Evolutionary conservation across 805 yeast genomes (phyloP).

Genomic region (Martiniozyma abietophila): DNA sequence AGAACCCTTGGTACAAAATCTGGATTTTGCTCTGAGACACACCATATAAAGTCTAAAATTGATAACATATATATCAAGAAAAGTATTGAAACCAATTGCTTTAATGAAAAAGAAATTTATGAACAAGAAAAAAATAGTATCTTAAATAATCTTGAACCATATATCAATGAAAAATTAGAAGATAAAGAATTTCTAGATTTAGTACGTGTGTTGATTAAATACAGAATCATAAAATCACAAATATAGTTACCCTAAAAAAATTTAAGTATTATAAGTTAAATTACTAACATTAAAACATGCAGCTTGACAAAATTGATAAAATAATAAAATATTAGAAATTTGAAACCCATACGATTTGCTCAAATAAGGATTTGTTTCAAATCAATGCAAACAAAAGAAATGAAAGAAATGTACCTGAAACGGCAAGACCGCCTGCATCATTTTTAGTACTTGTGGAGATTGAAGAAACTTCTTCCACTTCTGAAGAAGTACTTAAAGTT

Average conservation of each 20-base stretch:
- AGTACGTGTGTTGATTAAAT: background rate
- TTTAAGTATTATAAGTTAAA: background rate
- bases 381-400: background rate
- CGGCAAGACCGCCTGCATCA: background rate
- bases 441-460: background rate
- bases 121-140: background rate
- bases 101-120: background rate
- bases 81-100: background rate
- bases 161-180: conserved; percentile 1
- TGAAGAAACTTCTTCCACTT: too few relatives aligned
- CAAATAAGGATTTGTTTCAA: too few relatives aligned
- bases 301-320: conserved; percentile 4
- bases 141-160: background rate
- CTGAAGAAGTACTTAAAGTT: too few relatives aligned
- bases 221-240: background rate
- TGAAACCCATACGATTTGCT: too few relatives aligned
- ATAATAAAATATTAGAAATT: background rate
- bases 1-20: too few relatives aligned
- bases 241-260: too few relatives aligned
- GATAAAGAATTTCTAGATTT: conserved; percentile 3
- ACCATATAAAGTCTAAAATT: too few relatives aligned
- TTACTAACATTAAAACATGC: conserved; percentile 1
- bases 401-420: background rate
- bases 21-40: too few relatives aligned
- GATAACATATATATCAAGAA: too few relatives aligned